Evolutionary conservation across 345 rosid species (phyloP).

Genomic region (Chamaenerion angustifolium): DNA sequence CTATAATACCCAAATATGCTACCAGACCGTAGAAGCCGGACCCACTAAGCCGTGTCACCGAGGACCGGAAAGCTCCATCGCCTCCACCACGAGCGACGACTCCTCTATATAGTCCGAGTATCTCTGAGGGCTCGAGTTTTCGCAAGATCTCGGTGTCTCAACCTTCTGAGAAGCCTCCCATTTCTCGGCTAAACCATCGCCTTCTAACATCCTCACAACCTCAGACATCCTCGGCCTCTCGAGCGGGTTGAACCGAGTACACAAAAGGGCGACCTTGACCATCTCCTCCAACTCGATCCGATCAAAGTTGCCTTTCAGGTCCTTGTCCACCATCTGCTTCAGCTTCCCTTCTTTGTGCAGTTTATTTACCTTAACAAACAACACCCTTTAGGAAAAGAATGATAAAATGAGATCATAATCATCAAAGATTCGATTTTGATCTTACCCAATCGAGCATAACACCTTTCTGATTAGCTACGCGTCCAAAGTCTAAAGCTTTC

Average conservation of each 20-base stretch:
- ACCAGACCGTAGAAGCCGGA: no score
- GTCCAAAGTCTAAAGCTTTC: constrained; percentile 79
- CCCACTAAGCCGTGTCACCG: no score
- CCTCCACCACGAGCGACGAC: constrained; percentile 81
- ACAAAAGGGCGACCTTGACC: constrained; percentile 26
- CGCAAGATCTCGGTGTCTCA: constrained; percentile 40
- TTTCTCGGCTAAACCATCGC: constrained; percentile 32
- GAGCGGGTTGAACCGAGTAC: constrained; percentile 27
- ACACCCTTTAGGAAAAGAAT: background rate
- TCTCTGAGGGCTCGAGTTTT: constrained; percentile 24
- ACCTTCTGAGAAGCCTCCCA: constrained; percentile 39
- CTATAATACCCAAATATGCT: no score
- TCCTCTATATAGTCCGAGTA: constrained; percentile 82
- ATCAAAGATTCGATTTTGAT: background rate
- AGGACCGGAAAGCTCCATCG: constrained; percentile 97
- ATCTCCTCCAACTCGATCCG: constrained; percentile 47
- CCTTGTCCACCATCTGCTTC: constrained; percentile 63
- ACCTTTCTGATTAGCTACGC: constrained; percentile 77
- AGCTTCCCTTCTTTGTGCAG: constrained; percentile 75
- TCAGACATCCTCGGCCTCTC: constrained; percentile 41
- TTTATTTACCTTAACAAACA: constrained; percentile 55
- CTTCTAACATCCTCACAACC: constrained; percentile 37
- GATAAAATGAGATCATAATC: background rate
- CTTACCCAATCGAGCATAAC: constrained; percentile 93
- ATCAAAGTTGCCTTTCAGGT: constrained; percentile 45